These are phyloP conservation scores for Penicillium sp. DNA, from an alignment of 2,329 filamentous ascomycete genomes.

Conservation along the genomic window DNA sequence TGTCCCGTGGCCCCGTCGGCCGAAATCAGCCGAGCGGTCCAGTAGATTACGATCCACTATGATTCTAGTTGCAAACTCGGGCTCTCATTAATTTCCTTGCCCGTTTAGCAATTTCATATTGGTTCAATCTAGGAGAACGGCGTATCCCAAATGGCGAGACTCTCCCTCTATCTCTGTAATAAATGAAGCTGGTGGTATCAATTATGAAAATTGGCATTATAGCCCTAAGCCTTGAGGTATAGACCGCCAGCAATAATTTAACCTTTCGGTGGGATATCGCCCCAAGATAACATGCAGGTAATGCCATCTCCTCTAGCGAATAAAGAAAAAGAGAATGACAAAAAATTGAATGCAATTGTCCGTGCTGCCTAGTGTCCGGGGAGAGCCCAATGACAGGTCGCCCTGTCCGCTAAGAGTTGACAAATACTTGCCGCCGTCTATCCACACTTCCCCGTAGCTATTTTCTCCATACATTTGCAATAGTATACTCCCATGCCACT, in stretches of 20 bases:
- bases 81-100: too few species aligned
- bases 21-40: not conserved
- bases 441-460: not conserved
- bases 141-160: too few species aligned
- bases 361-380: not conserved
- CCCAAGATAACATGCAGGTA: not conserved
- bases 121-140: too few species aligned
- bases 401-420: not conserved
- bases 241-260: not conserved
- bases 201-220: too few species aligned
- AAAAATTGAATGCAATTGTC: not conserved
- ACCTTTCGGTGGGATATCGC: not conserved
- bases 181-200: too few species aligned
- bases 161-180: too few species aligned
- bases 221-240: not conserved
- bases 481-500: too few species aligned
- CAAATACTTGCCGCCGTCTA: not conserved
- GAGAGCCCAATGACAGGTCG: not conserved
- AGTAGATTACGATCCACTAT: not conserved
- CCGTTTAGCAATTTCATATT: too few species aligned
- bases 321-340: not conserved
- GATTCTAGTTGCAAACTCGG: too few species aligned
- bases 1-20: not conserved
- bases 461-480: too few species aligned
- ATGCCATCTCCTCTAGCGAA: not conserved